Base-by-base conservation (phyloP, 208 protist species). In the Leishmania martiniquensis region DNA sequence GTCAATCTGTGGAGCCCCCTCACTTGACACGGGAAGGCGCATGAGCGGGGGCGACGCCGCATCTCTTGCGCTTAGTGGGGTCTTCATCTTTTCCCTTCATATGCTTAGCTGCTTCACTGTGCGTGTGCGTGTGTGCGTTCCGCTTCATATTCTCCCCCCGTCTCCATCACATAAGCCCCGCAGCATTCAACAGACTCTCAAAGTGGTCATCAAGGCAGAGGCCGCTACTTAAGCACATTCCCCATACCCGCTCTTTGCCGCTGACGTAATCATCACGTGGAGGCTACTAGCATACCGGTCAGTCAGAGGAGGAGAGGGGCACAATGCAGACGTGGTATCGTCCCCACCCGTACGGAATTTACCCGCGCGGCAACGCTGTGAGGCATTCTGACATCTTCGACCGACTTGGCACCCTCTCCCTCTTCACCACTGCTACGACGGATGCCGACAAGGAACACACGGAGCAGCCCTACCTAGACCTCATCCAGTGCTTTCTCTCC, bases 261-360 rank as follows among this genome's bases (percentile, higher is more conserved):
- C 51, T 44, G 47, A 42, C 47, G 15, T 32, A 39, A n/a, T 39
- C n/a, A 72, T 47, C 12, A 44, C 0, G 47, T 51, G 25, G 22
- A 39, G 29, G n/a, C 25, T 4, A 67, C 22, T 20, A 72, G 37
- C 57, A 4, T 29, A 37, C 29, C 29, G 22, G 37, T 32, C 25
- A 68, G 45, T 34, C 51, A 34, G 45, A 67, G 62, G 34, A 6
- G 51, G 45, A 67, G 62, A 20, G 4, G 29, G 45, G 13, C 29
- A 49, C 29, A 4, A 89, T 87, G 85, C 91, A 95, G 75, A 88
- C 77, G 68, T 97, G 90, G 91, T 97, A 94, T 76, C 76, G 85
- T 15, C 91, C 89, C 34, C 90, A 95, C 66, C 91, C 91, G 13
- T 92, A 94, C 81, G 93, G 91, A 47, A 86, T 95, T 42, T 95